These are phyloP conservation scores for Myriosclerotinia scirpicola DNA, from an alignment of 2,329 filamentous ascomycete genomes.

Conservation along the genomic window DNA sequence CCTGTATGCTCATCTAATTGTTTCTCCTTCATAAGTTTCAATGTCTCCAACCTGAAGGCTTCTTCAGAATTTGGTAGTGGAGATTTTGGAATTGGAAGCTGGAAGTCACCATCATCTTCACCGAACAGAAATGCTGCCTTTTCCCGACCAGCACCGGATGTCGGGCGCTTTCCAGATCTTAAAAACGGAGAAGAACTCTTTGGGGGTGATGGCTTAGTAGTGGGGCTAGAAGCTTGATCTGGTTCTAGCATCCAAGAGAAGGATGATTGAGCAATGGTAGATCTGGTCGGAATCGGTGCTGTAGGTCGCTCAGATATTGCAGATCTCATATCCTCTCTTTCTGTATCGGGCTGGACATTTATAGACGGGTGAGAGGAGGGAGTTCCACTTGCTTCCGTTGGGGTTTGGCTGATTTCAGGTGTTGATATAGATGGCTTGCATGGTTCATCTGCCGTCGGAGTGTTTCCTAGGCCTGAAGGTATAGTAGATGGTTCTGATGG, in stretches of 20 bases:
- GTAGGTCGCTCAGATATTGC: slow-evolving; percentile 29
- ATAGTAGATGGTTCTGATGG: neutral
- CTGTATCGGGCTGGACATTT: neutral
- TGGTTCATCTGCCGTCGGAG: neutral
- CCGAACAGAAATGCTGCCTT: slow-evolving; percentile 42
- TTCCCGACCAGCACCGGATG: slow-evolving; percentile 36
- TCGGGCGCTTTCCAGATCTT: slow-evolving; percentile 35
- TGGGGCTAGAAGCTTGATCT: slow-evolving; percentile 31
- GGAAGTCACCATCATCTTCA: slow-evolving; percentile 35
- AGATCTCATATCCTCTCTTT: slow-evolving; percentile 18
- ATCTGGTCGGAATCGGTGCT: slow-evolving; percentile 58
- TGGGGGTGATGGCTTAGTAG: slow-evolving; percentile 31
- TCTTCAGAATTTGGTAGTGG: slow-evolving; percentile 34
- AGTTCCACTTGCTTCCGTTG: neutral
- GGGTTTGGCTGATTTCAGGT: neutral
- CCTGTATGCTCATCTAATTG: neutral
- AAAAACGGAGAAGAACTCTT: slow-evolving; percentile 38
- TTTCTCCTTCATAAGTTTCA: slow-evolving; percentile 33
- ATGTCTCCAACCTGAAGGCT: slow-evolving; percentile 36
- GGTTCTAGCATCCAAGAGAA: slow-evolving; percentile 77
- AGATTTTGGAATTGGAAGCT: slow-evolving; percentile 21
- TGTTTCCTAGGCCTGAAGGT: neutral
- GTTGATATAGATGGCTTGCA: neutral
- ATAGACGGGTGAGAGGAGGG: neutral
- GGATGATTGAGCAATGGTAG: slow-evolving; percentile 69